These are phyloP conservation scores for Nannochloris sp. DNA, from an alignment of 139 green algal genomes.

Conservation along the genomic window DNA sequence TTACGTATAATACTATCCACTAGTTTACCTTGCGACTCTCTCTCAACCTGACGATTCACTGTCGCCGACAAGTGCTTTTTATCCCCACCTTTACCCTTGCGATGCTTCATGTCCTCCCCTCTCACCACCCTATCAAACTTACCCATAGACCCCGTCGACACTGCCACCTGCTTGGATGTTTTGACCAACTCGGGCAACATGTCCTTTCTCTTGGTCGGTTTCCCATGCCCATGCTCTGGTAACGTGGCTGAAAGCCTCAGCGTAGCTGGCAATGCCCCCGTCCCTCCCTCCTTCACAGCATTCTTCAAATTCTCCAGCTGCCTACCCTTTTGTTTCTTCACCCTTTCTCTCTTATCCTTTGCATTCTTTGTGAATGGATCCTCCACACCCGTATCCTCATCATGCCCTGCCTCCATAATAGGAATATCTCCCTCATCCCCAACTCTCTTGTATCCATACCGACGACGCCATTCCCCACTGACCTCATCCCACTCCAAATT, in stretches of 20 bases:
- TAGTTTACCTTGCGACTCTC: conserved; percentile 27
- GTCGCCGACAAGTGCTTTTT: conserved; percentile 36
- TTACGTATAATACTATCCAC: conserved; percentile 61
- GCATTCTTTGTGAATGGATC: conserved; percentile 78
- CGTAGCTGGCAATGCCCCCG: conserved; percentile 52
- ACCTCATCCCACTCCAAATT: conserved; percentile 84
- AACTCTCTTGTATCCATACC: conserved; percentile 82
- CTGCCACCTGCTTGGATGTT: conserved; percentile 53
- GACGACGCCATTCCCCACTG: conserved; percentile 56
- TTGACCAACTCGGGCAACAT: conserved; percentile 58
- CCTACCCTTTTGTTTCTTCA: conserved; percentile 56
- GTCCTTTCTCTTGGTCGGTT: conserved; percentile 52
- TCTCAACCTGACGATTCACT: conserved; percentile 19
- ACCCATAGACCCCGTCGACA: conserved; percentile 87
- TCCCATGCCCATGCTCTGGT: conserved; percentile 47
- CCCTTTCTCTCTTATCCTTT: conserved; percentile 63
- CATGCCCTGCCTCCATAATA: conserved; percentile 75
- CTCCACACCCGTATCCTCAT: conserved; percentile 58
- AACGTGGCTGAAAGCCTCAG: conserved; percentile 63
- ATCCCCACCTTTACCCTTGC: conserved; percentile 46
- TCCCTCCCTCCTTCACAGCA: conserved; percentile 34
- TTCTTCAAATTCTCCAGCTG: conserved; percentile 74
- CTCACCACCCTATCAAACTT: conserved; percentile 83
- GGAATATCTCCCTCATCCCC: conserved; percentile 70
- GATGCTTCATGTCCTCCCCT: conserved; percentile 50